A percentile compares a stretch with the other conserved stretches of the same genome.
phyloP scores from a whole-genome alignment of 192 early-diverging fungal genomes.

The Linderina pennispora region DNA sequence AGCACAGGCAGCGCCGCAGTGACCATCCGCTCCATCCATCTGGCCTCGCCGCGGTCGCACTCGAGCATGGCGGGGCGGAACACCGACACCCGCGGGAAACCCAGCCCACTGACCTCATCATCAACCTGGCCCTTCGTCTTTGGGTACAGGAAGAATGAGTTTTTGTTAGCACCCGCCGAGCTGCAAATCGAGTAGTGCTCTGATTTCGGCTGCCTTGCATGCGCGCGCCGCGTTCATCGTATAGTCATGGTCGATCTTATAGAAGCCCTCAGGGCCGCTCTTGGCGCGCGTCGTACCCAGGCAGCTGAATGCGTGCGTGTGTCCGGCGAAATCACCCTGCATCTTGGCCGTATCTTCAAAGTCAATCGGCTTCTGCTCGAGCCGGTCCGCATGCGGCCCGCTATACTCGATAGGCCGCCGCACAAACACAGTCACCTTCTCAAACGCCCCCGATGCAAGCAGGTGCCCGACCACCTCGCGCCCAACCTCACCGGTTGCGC shows the following conservation, averaged over 20 bases:
- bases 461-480: conserved; percentile 41
- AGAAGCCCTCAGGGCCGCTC: conserved; percentile 63
- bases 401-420: conserved; percentile 34
- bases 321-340: conserved; percentile 17
- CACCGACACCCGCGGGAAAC: conserved; percentile 59
- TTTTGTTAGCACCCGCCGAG: conserved; percentile 47
- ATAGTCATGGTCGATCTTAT: conserved; percentile 76
- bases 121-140: conserved; percentile 78
- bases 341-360: conserved; percentile 62
- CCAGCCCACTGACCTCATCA: conserved; percentile 51
- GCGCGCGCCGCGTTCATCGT: conserved; percentile 46
- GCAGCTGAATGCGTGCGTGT: conserved; percentile 63
- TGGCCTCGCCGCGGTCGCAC: conserved; percentile 37
- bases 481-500: conserved; percentile 43
- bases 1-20: conserved; percentile 10
- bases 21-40: conserved; percentile 17
- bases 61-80: conserved; percentile 54
- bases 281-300: conserved; percentile 65
- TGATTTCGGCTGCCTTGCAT: conserved; percentile 16
- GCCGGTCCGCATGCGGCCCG: conserved; percentile 22
- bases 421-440: conserved; percentile 38
- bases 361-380: conserved; percentile 63
- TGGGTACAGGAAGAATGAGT: conserved; percentile 61
- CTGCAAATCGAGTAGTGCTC: conserved; percentile 42
- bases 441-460: conserved; percentile 35